Conservation (phyloP, 192 early-diverging fungal genomes). For the Coemansia sp. region DNA sequence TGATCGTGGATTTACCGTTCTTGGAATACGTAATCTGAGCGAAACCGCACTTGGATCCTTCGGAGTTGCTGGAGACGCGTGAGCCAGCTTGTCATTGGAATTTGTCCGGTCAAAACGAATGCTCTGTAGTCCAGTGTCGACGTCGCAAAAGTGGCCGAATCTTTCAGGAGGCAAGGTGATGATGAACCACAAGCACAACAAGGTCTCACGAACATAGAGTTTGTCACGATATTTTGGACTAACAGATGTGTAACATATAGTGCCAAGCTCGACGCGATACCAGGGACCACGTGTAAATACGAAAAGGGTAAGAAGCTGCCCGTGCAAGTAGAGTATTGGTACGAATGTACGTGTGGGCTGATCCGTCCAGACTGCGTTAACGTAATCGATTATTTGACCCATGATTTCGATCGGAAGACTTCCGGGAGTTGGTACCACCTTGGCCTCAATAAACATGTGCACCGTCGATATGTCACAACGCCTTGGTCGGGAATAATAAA, state of each 20-base stretch:
- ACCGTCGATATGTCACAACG: not conserved
- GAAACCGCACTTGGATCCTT: not conserved
- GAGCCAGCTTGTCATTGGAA: not conserved
- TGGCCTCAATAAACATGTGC: not conserved
- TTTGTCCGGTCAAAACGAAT: not conserved
- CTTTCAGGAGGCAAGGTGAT: not conserved
- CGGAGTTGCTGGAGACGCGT: not conserved
- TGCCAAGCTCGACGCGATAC: not conserved
- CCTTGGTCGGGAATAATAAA: not conserved
- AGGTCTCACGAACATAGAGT: not conserved
- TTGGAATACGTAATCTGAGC: not conserved
- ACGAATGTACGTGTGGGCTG: not conserved
- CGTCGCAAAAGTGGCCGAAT: slow-evolving; percentile 13
- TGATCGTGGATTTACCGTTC: not conserved
- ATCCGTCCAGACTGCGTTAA: not conserved
- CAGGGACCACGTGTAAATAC: not conserved
- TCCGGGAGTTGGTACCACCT: not conserved
- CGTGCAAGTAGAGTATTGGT: not conserved
- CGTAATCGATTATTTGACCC: not conserved
- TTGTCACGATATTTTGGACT: not conserved
- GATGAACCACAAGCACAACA: slow-evolving; percentile 1
- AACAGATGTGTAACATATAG: not conserved
- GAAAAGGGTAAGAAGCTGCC: not conserved
- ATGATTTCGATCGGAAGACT: not conserved
- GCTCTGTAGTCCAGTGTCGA: not conserved